Conservation (phyloP, 2,329 filamentous ascomycete species). For the Scortechinia acanthostroma region DNA sequence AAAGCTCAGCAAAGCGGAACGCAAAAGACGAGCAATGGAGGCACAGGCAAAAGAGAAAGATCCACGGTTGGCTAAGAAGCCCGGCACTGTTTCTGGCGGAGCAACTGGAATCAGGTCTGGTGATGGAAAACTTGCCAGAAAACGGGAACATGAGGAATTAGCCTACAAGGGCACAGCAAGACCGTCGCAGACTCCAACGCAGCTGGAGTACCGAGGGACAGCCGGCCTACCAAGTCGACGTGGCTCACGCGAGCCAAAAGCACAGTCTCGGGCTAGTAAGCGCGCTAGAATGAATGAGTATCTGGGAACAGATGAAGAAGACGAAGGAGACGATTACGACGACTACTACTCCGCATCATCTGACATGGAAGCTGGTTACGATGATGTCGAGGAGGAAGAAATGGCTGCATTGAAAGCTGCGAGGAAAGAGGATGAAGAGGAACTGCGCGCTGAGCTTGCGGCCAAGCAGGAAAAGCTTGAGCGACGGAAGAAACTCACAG, state of each 20-base stretch:
- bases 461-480: conserved; percentile 35
- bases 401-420: conserved; percentile 25
- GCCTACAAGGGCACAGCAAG: conserved; percentile 29
- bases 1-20: conserved; percentile 44
- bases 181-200: conserved; percentile 12
- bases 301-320: neutral
- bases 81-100: conserved; percentile 6
- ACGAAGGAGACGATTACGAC: conserved; percentile 1
- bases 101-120: neutral
- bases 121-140: conserved; percentile 6
- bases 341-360: conserved; percentile 30
- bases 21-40: conserved; percentile 28
- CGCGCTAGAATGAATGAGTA: neutral
- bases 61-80: conserved; percentile 6
- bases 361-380: conserved; percentile 39
- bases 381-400: conserved; percentile 35
- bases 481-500: conserved; percentile 26
- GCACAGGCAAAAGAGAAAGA: conserved; percentile 27
- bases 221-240: conserved; percentile 18
- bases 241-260: neutral
- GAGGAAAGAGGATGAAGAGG: conserved; percentile 33
- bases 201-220: conserved; percentile 28
- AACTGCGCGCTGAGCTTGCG: conserved; percentile 27
- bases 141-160: conserved; percentile 23
- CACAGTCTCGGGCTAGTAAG: neutral